These are phyloP conservation scores for Aspergillus kassunensis DNA, from an alignment of 495 filamentous ascomycete species.

Conservation along the genomic window DNA sequence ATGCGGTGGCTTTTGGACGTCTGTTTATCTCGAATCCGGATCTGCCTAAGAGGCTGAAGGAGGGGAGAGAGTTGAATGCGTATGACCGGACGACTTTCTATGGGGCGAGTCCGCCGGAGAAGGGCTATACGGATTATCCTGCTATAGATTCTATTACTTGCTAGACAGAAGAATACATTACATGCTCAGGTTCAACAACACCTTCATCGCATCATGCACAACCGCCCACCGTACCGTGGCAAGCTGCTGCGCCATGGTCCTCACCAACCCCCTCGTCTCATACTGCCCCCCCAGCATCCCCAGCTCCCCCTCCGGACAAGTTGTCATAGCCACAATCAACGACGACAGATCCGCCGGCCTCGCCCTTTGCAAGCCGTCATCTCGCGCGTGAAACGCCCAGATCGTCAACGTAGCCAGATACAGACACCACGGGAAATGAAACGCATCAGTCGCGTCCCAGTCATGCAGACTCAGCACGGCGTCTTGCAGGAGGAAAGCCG, in stretches of 20 bases:
- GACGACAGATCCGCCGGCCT: conserved; percentile 27
- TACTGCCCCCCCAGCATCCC: conserved; percentile 27
- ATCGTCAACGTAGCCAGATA: conserved; percentile 51
- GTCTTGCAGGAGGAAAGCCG: conserved; percentile 42
- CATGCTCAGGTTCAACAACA: conserved; percentile 20
- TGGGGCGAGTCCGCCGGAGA: conserved; percentile 29
- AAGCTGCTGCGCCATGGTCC: conserved; percentile 48
- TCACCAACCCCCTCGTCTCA: conserved; percentile 32
- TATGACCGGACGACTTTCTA: conserved; percentile 63
- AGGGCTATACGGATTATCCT: conserved; percentile 65
- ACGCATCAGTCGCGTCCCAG: conserved; percentile 47
- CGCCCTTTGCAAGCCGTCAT: not conserved
- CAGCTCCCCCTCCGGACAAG: conserved; percentile 26
- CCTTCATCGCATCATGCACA: conserved; percentile 54
- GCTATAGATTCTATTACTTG: too few relatives aligned
- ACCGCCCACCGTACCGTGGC: conserved; percentile 54
- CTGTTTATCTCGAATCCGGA: conserved; percentile 68
- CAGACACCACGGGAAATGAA: conserved; percentile 55
- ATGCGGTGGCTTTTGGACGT: conserved; percentile 52
- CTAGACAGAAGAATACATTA: too few relatives aligned
- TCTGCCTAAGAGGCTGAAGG: conserved; percentile 53
- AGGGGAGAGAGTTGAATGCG: conserved; percentile 48
- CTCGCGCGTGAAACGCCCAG: conserved; percentile 43
- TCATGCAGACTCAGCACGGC: conserved; percentile 45
- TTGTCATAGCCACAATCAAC: conserved; percentile 37